Conservation (phyloP, 2,329 filamentous ascomycete genomes). For the Didymella arachidicola region DNA sequence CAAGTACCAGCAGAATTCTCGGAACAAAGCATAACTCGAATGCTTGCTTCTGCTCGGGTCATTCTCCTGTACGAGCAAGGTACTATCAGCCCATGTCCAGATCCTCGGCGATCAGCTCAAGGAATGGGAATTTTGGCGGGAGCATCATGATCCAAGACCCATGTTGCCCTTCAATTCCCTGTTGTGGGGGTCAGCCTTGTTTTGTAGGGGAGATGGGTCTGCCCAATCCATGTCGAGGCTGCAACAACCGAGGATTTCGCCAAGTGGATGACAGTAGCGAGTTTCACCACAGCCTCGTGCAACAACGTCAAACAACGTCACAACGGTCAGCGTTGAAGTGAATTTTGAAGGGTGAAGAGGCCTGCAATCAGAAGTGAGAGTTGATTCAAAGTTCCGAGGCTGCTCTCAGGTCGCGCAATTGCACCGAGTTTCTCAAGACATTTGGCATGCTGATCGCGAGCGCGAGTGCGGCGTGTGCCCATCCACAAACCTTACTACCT, state of each 20-base stretch:
- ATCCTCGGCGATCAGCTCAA: constrained; percentile 6
- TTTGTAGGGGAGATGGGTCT: not conserved
- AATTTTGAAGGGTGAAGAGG: not conserved
- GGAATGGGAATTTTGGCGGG: not conserved
- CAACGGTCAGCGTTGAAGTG: constrained; percentile 6
- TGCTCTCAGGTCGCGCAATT: constrained; percentile 1
- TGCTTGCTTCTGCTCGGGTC: constrained; percentile 9
- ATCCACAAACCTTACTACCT: constrained; percentile 1
- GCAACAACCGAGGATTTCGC: constrained; percentile 17
- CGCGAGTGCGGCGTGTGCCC: not conserved
- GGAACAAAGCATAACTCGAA: not conserved
- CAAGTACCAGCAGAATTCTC: not conserved
- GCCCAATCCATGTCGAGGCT: constrained; percentile 4
- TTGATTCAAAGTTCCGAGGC: constrained; percentile 17
- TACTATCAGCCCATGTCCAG: constrained; percentile 3
- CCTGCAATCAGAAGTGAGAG: not conserved
- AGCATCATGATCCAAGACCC: constrained; percentile 1
- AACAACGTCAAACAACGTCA: constrained; percentile 19
- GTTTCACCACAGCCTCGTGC: constrained; percentile 18
- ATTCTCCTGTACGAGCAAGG: not conserved
- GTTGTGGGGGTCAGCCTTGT: not conserved
- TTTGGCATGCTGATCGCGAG: not conserved
- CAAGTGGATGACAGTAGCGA: constrained; percentile 7
- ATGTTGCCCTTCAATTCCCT: constrained; percentile 15
- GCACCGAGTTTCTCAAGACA: constrained; percentile 2